Evolutionary conservation across 805 yeast species (phyloP).

Genomic region (Yamadazyma olivae): DNA sequence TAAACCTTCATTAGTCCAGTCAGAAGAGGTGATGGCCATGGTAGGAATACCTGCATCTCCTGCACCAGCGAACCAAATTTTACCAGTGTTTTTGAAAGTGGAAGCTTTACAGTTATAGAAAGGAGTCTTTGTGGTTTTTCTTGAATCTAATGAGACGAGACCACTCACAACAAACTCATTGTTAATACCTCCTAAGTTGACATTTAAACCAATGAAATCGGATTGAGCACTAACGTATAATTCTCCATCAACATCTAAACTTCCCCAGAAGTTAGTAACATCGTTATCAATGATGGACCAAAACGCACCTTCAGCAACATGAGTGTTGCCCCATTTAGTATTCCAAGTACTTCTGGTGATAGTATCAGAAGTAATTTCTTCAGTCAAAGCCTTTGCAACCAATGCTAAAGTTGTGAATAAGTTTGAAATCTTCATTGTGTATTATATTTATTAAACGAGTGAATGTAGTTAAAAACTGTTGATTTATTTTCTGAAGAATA

Average conservation of each 20-base stretch:
- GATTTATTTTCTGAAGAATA: too few species aligned
- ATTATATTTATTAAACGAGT: constrained; percentile 11
- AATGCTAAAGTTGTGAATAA: constrained; percentile 14
- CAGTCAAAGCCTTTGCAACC: constrained; percentile 13
- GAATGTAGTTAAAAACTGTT: constrained; percentile 1
- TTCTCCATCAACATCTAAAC: constrained; percentile 19
- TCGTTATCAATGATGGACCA: constrained; percentile 26
- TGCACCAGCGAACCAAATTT: constrained; percentile 20
- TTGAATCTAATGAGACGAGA: constrained; percentile 19
- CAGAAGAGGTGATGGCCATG: constrained; percentile 11
- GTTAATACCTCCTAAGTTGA: constrained; percentile 12
- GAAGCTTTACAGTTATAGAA: constrained; percentile 16
- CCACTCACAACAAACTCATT: constrained; percentile 15
- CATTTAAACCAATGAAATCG: constrained; percentile 16
- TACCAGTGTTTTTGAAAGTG: constrained; percentile 21
- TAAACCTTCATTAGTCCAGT: constrained; percentile 17
- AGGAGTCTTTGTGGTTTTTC: constrained; percentile 16
- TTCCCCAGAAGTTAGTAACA: constrained; percentile 20
- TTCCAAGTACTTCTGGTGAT: constrained; percentile 13
- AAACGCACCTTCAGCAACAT: constrained; percentile 21
- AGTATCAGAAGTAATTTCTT: constrained; percentile 13
- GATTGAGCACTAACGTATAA: constrained; percentile 20
- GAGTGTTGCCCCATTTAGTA: constrained; percentile 17
- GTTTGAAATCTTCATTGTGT: constrained; percentile 9
- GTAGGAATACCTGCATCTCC: constrained; percentile 17